phyloP scores from a whole-genome alignment of 495 filamentous ascomycete species.

The Chaetomium fimeti region DNA sequence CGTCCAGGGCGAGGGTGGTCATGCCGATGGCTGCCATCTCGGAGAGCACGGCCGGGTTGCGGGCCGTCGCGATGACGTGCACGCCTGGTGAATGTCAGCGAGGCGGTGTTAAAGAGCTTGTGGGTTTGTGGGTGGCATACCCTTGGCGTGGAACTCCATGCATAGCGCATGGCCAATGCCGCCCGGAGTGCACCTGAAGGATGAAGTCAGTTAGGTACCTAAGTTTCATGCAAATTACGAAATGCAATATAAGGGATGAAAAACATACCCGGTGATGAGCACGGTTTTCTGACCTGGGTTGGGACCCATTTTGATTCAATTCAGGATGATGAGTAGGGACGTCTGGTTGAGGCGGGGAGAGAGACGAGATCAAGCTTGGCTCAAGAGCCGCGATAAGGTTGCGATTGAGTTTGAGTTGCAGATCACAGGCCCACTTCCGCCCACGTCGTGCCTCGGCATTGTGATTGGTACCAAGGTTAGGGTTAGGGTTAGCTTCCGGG shows the following conservation, averaged over 20 bases:
- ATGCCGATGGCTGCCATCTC: constrained; percentile 50
- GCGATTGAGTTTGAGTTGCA: background rate
- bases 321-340: background rate
- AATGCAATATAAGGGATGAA: background rate
- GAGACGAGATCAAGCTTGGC: background rate
- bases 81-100: constrained; percentile 37
- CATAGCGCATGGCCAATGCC: constrained; percentile 54
- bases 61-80: constrained; percentile 57
- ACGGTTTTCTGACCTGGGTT: constrained; percentile 48
- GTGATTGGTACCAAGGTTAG: too few relatives aligned
- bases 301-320: constrained; percentile 25
- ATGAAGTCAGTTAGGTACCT: background rate
- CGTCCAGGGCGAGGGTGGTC: constrained; percentile 49
- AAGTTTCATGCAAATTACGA: constrained; percentile 3
- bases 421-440: background rate
- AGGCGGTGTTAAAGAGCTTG: background rate
- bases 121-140: constrained; percentile 27
- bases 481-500: too few relatives aligned
- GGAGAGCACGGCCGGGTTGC: constrained; percentile 45
- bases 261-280: constrained; percentile 50
- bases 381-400: background rate
- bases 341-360: background rate
- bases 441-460: too few relatives aligned
- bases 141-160: constrained; percentile 51
- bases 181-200: constrained; percentile 50